Evolutionary conservation across 371 early-diverging fungal species (phyloP).

Genomic region (Circinella umbellata): DNA sequence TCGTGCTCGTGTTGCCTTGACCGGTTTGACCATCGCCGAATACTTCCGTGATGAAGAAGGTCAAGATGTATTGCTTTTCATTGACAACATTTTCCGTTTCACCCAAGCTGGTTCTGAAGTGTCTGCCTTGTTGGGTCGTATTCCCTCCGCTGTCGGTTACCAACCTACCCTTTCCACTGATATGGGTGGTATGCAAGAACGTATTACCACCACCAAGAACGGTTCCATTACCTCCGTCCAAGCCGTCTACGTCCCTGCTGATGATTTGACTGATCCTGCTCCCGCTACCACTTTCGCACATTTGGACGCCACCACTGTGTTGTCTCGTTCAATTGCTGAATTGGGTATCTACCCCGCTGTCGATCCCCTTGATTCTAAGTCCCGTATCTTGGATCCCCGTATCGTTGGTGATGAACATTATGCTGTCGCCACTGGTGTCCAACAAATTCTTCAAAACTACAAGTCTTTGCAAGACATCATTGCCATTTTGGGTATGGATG

Average conservation of each 20-base stretch:
- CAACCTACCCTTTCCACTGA: slow-evolving; percentile 97
- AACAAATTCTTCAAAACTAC: slow-evolving; percentile 94
- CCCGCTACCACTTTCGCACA: slow-evolving; percentile 99
- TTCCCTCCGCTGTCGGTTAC: slow-evolving; percentile 99
- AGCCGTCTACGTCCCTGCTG: slow-evolving; percentile 99
- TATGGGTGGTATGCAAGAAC: slow-evolving; percentile 98
- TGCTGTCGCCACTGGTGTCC: slow-evolving; percentile 90
- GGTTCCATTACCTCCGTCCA: slow-evolving; percentile 98
- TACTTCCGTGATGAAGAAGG: slow-evolving; percentile 99
- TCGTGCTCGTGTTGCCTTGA: slow-evolving; percentile 98
- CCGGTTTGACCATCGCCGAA: slow-evolving; percentile 98
- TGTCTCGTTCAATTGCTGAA: slow-evolving; percentile 98
- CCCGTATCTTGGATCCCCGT: slow-evolving; percentile 96
- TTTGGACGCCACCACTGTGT: slow-evolving; percentile 98
- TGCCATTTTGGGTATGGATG: slow-evolving; percentile 96
- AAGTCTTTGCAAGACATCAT: slow-evolving; percentile 97
- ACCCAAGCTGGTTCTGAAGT: slow-evolving; percentile 94
- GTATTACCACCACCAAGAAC: slow-evolving; percentile 99
- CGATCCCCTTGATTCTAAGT: slow-evolving; percentile 98
- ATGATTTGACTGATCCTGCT: slow-evolving; percentile 99
- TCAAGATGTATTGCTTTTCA: slow-evolving; percentile 98
- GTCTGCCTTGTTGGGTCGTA: slow-evolving; percentile 98
- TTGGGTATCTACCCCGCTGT: slow-evolving; percentile 99
- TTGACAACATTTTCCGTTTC: slow-evolving; percentile 99
- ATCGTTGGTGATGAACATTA: slow-evolving; percentile 96